These are phyloP conservation scores for Wickerhamiella lipophila DNA, from an alignment of 805 yeast species.

Conservation along the genomic window DNA sequence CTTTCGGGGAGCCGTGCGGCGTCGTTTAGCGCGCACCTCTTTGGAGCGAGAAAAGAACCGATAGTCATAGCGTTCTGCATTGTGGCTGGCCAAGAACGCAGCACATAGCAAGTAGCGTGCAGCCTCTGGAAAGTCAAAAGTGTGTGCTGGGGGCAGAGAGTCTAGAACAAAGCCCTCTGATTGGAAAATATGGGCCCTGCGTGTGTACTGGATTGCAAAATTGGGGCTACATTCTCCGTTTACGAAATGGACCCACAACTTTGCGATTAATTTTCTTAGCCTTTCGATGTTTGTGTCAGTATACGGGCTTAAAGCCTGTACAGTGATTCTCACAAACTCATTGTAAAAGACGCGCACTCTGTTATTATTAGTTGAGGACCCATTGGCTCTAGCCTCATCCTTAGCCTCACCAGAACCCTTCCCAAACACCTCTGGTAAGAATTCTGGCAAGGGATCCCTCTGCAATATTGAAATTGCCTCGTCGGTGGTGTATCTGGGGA, in stretches of 20 bases:
- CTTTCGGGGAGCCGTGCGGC: conserved; percentile 33
- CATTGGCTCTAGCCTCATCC: no score
- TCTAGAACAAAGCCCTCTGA: conserved; percentile 15
- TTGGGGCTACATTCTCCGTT: conserved; percentile 18
- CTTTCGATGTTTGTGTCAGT: conserved; percentile 34
- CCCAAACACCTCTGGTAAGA: neutral
- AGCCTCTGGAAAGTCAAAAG: neutral
- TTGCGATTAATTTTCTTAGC: conserved; percentile 20
- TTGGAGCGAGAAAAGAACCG: conserved; percentile 54
- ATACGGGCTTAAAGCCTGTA: conserved; percentile 34
- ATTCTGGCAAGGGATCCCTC: conserved; percentile 5
- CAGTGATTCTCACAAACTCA: conserved; percentile 34
- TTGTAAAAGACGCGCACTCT: neutral
- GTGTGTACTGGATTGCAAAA: conserved; percentile 21
- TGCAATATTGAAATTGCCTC: conserved; percentile 32
- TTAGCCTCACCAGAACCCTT: no score
- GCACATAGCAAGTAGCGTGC: conserved; percentile 53
- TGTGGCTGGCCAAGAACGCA: conserved; percentile 70
- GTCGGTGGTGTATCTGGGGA: conserved; percentile 32
- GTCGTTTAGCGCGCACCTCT: conserved; percentile 32
- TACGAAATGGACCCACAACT: conserved; percentile 27
- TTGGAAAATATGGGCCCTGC: conserved; percentile 22
- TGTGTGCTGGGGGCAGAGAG: conserved; percentile 5
- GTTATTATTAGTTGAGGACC: neutral
- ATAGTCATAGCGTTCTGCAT: conserved; percentile 56